Evolutionary conservation across 2,329 filamentous ascomycete genomes (phyloP).

Genomic region (Orbilia oligospora): DNA sequence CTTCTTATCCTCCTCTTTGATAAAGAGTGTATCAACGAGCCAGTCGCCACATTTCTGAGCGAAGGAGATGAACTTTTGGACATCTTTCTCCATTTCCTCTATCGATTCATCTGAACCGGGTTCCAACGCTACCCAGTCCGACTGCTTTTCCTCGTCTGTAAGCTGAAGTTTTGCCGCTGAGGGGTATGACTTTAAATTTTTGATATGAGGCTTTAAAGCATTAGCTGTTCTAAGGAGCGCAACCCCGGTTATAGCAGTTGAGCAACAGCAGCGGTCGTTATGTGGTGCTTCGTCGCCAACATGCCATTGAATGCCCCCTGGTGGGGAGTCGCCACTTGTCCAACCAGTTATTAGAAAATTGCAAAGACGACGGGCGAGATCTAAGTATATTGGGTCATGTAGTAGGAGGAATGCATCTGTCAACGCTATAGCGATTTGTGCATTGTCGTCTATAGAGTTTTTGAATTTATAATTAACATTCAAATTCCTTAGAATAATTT

Average conservation of each 20-base stretch:
- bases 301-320: conserved; percentile 58
- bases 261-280: conserved; percentile 55
- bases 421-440: conserved; percentile 55
- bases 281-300: conserved; percentile 51
- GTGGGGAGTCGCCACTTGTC: conserved; percentile 37
- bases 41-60: conserved; percentile 43
- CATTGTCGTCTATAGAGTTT: conserved; percentile 43
- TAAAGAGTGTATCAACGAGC: conserved; percentile 45
- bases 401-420: conserved; percentile 39
- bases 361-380: conserved; percentile 52
- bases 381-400: conserved; percentile 48
- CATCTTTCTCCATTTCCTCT: conserved; percentile 55
- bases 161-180: conserved; percentile 44
- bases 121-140: conserved; percentile 55
- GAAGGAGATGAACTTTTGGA: conserved; percentile 30
- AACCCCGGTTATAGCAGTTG: conserved; percentile 47
- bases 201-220: conserved; percentile 49
- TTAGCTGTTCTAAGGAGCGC: conserved; percentile 35
- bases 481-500: neutral
- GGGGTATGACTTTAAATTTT: conserved; percentile 31
- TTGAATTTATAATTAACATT: neutral
- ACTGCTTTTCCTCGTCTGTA: conserved; percentile 57
- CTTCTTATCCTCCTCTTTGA: conserved; percentile 49
- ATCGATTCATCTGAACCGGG: conserved; percentile 37
- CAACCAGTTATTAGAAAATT: conserved; percentile 52